phyloP scores from a whole-genome alignment of 805 yeast genomes.

The Lipomyces starkeyi region DNA sequence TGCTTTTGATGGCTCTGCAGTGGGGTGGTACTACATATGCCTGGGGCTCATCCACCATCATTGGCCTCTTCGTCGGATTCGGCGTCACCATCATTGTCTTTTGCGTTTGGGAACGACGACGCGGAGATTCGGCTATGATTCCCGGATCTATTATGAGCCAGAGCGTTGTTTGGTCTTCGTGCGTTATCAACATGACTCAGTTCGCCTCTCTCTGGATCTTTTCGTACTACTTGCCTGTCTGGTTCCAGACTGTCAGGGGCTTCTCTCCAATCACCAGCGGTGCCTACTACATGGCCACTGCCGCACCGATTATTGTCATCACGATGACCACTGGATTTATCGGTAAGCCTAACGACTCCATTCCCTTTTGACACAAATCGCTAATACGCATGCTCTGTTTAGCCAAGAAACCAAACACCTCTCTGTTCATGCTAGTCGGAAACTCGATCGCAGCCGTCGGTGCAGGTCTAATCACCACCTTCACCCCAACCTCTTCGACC shows the following conservation, averaged over 20 bases:
- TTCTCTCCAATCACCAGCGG: constrained; percentile 52
- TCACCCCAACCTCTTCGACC: constrained; percentile 49
- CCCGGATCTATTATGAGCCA: constrained; percentile 54
- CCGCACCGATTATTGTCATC: constrained; percentile 52
- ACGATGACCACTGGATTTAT: constrained; percentile 55
- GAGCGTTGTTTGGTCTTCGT: constrained; percentile 47
- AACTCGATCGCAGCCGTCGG: constrained; percentile 52
- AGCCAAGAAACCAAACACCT: constrained; percentile 41
- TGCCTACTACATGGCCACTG: constrained; percentile 50
- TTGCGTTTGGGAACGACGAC: constrained; percentile 56
- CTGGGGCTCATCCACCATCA: constrained; percentile 15
- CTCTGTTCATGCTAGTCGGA: constrained; percentile 49
- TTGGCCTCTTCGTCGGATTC: constrained; percentile 46
- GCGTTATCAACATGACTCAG: constrained; percentile 47
- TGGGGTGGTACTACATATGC: constrained; percentile 18
- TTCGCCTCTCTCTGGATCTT: constrained; percentile 35
- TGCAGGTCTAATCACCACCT: constrained; percentile 52
- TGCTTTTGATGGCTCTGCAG: constrained; percentile 36
- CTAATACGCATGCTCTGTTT: no score
- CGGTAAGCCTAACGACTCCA: constrained; percentile 49
- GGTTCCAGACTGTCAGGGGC: constrained; percentile 3
- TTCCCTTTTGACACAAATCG: no score
- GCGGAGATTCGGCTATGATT: constrained; percentile 58
- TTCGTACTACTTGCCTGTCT: constrained; percentile 37
- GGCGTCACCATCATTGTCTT: constrained; percentile 51